Base-by-base conservation (phyloP, 306 rosid genomes). In the Fragaria iinumae region DNA sequence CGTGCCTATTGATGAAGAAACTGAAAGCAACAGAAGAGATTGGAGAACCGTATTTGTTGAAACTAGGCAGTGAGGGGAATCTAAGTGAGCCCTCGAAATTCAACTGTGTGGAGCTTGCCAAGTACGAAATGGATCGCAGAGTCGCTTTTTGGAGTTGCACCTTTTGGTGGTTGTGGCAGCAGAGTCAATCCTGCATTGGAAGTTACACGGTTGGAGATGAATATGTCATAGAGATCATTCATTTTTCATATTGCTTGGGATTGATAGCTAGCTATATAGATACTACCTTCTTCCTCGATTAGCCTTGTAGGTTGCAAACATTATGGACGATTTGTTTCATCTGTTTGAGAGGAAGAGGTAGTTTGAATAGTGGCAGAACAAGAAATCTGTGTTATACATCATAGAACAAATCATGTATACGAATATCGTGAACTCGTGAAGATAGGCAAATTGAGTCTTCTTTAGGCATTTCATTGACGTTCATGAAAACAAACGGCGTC, bases 131-230 rank as follows among this genome's bases (percentile, higher is more conserved):
- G 13, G 23, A 64, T 34, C 14, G 11, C 18, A 39, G 29, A 29
- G 60, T 39, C 3, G 62, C 69, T 71, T 71, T 75, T 45, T 50
- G 43, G 47, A 72, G 27, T 66, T 66, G 63, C 76, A 74, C 32
- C 10, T 83, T 77, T 64, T 83, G 60, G 47, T 70, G 78, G 74
- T 72, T 72, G 23, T 36, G 45, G 73, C 67, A 48, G 79, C 74
- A 71, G 77, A 77, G 89, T 83, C 88, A 87, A 79, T 84, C 75
- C 49, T 39, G 44, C 63, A 72, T 18, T 16, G 74, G 41, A 32
- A 12, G 10, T 16, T 32, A 77, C 74, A 79, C 23, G 74, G 76
- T 64, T 63, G 77, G 75, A 55, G 57, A 75, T 74, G 56, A 69
- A 45, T 12, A 17, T 39, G 34, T 55, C 69, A 59, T 76, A 67